Conservation (phyloP, 2,329 filamentous ascomycete genomes). For the Pseudogymnoascus sp. region DNA sequence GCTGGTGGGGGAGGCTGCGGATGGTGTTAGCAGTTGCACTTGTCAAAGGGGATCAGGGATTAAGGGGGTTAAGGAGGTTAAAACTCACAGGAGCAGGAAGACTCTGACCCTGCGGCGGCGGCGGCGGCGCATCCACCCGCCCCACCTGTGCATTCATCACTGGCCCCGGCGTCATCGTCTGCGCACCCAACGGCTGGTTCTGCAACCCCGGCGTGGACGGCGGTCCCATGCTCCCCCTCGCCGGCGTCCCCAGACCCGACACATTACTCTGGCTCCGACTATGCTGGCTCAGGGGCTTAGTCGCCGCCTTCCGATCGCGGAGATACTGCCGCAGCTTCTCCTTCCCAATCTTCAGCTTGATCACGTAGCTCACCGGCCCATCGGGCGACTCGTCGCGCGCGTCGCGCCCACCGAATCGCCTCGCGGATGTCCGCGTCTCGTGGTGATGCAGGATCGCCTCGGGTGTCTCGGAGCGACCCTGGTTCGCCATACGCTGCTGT, state of each 20-base stretch:
- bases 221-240: conserved; percentile 46
- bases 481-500: conserved; percentile 75
- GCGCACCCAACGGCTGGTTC: conserved; percentile 21
- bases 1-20: conserved; percentile 70
- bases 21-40: conserved; percentile 18
- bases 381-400: conserved; percentile 72
- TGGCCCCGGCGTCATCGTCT: conserved; percentile 22
- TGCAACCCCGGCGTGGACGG: conserved; percentile 32
- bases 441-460: conserved; percentile 65
- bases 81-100: conserved; percentile 51
- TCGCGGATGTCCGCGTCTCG: conserved; percentile 60
- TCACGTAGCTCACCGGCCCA: conserved; percentile 55
- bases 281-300: conserved; percentile 33
- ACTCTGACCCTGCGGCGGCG: conserved; percentile 48
- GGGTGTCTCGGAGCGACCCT: conserved; percentile 81
- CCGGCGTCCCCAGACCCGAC: conserved; percentile 41
- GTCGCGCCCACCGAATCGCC: conserved; percentile 46
- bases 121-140: conserved; percentile 56
- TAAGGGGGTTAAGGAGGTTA: conserved; percentile 16
- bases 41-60: conserved; percentile 10
- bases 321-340: conserved; percentile 63
- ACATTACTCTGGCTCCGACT: conserved; percentile 36
- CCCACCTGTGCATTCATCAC: conserved; percentile 51
- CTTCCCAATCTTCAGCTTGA: conserved; percentile 66
- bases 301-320: conserved; percentile 42